phyloP scores from a whole-genome alignment of 139 green algal species.

The Axilococcus clingmanii region DNA sequence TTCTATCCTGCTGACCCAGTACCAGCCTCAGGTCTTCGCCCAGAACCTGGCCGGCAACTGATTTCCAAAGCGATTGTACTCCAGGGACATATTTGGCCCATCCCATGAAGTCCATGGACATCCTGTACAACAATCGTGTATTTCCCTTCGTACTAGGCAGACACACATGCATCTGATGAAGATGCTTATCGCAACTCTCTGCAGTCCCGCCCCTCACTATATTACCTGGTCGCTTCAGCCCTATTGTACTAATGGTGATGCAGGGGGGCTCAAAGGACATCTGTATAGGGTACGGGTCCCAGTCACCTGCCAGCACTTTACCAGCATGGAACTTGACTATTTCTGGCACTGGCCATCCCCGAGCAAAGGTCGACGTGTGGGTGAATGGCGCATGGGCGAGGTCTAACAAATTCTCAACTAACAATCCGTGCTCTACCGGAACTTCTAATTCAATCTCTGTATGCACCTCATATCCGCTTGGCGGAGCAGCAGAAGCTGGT shows the following conservation, averaged over 20 bases:
- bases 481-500: constrained; percentile 35
- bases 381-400: constrained; percentile 98
- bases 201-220: constrained; percentile 61
- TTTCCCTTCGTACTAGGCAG: constrained; percentile 69
- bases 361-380: constrained; percentile 93
- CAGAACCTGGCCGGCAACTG: constrained; percentile 72
- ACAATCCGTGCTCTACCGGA: constrained; percentile 93
- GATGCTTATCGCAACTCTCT: constrained; percentile 73
- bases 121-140: constrained; percentile 95
- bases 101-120: constrained; percentile 90
- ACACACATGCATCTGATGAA: constrained; percentile 97
- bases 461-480: constrained; percentile 69
- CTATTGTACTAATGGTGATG: constrained; percentile 81
- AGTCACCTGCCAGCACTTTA: constrained; percentile 60
- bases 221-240: constrained; percentile 82
- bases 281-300: constrained; percentile 98
- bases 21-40: constrained; percentile 95
- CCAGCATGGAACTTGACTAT: constrained; percentile 55
- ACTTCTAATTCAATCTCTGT: constrained; percentile 81
- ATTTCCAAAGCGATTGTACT: constrained; percentile 80
- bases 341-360: constrained; percentile 87
- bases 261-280: constrained; percentile 96
- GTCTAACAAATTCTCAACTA: constrained; percentile 98
- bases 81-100: constrained; percentile 78
- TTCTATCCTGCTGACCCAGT: constrained; percentile 87